Conservation (phyloP, 441 rosid species). For the Populus hybrid region DNA sequence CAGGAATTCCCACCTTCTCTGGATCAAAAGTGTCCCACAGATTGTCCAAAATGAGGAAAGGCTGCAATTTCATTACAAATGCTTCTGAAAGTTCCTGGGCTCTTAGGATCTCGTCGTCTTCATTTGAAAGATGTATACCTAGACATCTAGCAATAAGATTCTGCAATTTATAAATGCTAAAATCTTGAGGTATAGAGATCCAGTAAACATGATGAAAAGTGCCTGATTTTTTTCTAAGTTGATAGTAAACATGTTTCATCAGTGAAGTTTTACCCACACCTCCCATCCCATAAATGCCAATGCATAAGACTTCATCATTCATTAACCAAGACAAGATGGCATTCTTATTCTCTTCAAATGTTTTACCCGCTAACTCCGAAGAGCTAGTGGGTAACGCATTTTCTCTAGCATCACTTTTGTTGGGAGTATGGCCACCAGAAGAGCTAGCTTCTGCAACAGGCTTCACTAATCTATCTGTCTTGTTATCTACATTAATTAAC, state of each 20-base stretch:
- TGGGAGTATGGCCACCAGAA: not conserved
- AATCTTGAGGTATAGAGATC: conserved; percentile 16
- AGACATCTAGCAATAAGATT: conserved; percentile 7
- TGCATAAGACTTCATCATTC: conserved; percentile 3
- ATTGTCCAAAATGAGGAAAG: conserved; percentile 17
- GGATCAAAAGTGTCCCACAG: not conserved
- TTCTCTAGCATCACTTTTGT: not conserved
- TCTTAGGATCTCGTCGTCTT: not conserved
- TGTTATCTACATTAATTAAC: not conserved
- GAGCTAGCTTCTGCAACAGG: not conserved
- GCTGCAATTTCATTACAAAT: not conserved
- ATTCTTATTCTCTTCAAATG: not conserved
- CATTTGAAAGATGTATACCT: not conserved
- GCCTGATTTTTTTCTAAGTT: not conserved
- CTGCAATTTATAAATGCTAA: conserved; percentile 10
- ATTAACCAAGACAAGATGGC: conserved; percentile 14
- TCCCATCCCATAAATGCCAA: conserved; percentile 19
- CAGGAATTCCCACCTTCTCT: conserved; percentile 19
- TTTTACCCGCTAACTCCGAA: conserved; percentile 4
- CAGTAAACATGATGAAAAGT: conserved; percentile 16
- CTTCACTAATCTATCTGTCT: not conserved
- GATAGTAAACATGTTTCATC: conserved; percentile 8
- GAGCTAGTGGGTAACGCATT: not conserved
- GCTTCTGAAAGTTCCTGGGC: not conserved
- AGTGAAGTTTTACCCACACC: conserved; percentile 19